Evolutionary conservation across 352 stramenopile genomes (phyloP).

Genomic region (Globisporangium abappressorium): DNA sequence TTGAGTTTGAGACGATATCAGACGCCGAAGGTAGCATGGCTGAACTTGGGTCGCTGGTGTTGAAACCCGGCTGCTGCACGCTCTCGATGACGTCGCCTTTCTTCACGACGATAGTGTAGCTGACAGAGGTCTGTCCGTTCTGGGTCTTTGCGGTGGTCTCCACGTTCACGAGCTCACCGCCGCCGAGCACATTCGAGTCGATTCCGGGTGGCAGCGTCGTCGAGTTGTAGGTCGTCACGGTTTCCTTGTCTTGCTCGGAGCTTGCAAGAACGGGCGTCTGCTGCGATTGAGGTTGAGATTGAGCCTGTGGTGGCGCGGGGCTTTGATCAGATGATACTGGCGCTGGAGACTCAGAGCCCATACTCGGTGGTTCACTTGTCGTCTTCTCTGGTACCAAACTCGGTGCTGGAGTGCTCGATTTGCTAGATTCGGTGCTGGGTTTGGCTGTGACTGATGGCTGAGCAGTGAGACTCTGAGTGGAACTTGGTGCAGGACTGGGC

Average conservation of each 20-base stretch:
- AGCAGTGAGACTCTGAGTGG: neutral
- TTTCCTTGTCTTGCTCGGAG: neutral
- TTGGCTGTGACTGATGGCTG: conserved; percentile 5
- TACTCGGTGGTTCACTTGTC: conserved; percentile 1
- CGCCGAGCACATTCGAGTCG: conserved; percentile 30
- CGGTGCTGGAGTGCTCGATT: neutral
- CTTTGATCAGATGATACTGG: neutral
- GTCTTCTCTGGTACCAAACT: conserved; percentile 5
- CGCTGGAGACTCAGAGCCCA: neutral
- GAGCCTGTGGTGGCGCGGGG: neutral
- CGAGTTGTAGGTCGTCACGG: conserved; percentile 32
- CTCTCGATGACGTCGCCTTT: conserved; percentile 23
- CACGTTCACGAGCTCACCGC: conserved; percentile 32
- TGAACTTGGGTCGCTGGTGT: conserved; percentile 7
- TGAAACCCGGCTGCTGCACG: conserved; percentile 11
- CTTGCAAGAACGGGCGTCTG: too few species aligned
- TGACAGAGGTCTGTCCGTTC: conserved; percentile 29
- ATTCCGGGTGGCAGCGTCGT: conserved; percentile 35
- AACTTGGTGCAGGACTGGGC: neutral
- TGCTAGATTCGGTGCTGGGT: neutral
- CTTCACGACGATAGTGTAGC: conserved; percentile 41
- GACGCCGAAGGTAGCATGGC: neutral
- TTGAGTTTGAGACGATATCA: conserved; percentile 6
- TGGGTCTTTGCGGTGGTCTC: conserved; percentile 29
- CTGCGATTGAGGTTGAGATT: neutral